A percentile compares a stretch with the other conserved stretches of the same genome.
Evolutionary conservation across 73 alveolate species (phyloP).

Genomic region (Tetrahymena thermophila): DNA sequence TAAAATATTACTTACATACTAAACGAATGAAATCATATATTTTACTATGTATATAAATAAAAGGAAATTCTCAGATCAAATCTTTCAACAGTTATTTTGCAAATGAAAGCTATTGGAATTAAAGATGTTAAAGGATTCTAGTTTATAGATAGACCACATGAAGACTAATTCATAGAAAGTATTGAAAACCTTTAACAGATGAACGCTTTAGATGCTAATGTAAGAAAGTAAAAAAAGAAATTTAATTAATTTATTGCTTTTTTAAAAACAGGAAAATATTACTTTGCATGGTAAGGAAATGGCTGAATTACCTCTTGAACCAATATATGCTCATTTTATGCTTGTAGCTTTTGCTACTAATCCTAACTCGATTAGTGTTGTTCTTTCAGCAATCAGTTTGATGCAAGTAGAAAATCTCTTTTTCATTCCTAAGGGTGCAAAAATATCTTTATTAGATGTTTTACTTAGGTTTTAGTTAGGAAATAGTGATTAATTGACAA

Average conservation of each 20-base stretch:
- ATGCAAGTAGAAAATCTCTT: slow-evolving; percentile 83
- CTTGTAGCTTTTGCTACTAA: slow-evolving; percentile 44
- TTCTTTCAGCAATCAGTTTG: slow-evolving; percentile 68
- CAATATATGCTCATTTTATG: slow-evolving; percentile 66
- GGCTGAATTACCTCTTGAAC: slow-evolving; percentile 89
- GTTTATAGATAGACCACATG: slow-evolving; percentile 89
- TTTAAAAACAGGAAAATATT: not conserved
- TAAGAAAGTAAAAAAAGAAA: slow-evolving; percentile 51
- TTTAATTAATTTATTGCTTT: slow-evolving; percentile 5
- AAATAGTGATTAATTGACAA: slow-evolving; percentile 84
- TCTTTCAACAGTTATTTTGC: slow-evolving; percentile 54
- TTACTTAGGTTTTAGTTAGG: slow-evolving; percentile 67
- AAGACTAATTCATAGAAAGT: slow-evolving; percentile 63
- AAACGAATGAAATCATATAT: not conserved
- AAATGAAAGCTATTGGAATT: slow-evolving; percentile 76
- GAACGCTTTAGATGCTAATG: slow-evolving; percentile 66
- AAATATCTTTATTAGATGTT: slow-evolving; percentile 54
- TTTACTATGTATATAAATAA: not conserved
- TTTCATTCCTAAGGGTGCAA: slow-evolving; percentile 59
- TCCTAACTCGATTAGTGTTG: not conserved
- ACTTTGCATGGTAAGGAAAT: slow-evolving; percentile 62
- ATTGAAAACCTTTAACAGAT: slow-evolving; percentile 39
- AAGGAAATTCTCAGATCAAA: slow-evolving; percentile 70
- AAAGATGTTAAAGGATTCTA: slow-evolving; percentile 74
- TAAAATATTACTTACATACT: not conserved